These are phyloP conservation scores for Beauveria australis DNA, from an alignment of 2,329 filamentous ascomycete genomes.

Conservation along the genomic window DNA sequence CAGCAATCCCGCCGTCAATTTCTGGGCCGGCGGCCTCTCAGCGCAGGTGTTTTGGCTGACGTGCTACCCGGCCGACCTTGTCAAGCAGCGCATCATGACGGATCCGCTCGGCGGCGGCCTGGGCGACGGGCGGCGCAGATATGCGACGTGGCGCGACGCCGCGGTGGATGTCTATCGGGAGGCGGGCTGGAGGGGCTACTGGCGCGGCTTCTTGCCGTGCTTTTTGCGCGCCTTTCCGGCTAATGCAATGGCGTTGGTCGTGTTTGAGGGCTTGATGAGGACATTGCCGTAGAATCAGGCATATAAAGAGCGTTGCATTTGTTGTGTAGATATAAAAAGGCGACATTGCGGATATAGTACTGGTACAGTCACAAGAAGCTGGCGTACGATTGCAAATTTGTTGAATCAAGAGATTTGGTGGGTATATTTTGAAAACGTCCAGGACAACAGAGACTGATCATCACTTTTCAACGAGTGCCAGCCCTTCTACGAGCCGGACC, in stretches of 20 bases:
- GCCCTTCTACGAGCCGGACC: slow-evolving; percentile 4
- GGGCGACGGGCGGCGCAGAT: slow-evolving; percentile 59
- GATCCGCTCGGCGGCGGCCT: slow-evolving; percentile 70
- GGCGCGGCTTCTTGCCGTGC: slow-evolving; percentile 88
- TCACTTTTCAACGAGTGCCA: background rate
- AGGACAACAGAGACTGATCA: background rate
- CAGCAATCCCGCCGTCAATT: slow-evolving; percentile 77
- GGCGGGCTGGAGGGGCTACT: slow-evolving; percentile 71
- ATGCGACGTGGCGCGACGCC: slow-evolving; percentile 70
- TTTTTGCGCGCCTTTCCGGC: slow-evolving; percentile 91
- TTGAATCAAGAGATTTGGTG: slow-evolving; percentile 9
- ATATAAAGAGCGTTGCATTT: background rate
- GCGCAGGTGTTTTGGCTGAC: slow-evolving; percentile 94
- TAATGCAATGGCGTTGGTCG: slow-evolving; percentile 87
- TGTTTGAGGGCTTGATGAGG: slow-evolving; percentile 88
- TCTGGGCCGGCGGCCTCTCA: slow-evolving; percentile 90
- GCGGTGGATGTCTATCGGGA: slow-evolving; percentile 70
- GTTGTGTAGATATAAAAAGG: background rate
- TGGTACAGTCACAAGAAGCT: background rate
- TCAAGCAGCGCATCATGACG: slow-evolving; percentile 97
- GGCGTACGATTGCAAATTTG: background rate
- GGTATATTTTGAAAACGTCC: slow-evolving; percentile 4
- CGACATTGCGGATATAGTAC: background rate
- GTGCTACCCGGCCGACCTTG: slow-evolving; percentile 83
- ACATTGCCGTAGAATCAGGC: slow-evolving; percentile 35